Evolutionary conservation across 2,329 filamentous ascomycete genomes (phyloP), one percentile per base, ranked within the genome.

Genomic region (Xylariaceae sp.): DNA sequence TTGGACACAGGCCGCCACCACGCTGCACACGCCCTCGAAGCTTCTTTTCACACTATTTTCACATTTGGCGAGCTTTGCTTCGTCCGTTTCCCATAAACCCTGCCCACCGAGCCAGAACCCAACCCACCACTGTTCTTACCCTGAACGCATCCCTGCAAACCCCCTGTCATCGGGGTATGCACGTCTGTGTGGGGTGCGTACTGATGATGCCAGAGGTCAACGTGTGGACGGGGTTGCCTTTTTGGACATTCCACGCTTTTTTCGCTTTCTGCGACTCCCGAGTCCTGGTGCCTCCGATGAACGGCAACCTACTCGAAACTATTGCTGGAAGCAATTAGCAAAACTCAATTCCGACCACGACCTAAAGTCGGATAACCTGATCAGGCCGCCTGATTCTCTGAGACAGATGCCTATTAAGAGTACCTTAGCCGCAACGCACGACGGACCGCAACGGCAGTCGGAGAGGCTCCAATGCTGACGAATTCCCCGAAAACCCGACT

Each of bases 141-240:
- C 38, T 34, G 39, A 39, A 18, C 37, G 39, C 34, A 41, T 44
- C 49, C 55, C 44, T 56, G 53, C 43, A 42, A 40, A 50, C 48
- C 41, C 49, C 55, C 44, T 56, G 53, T 44, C 43, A 40, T 51
- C 48, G 42, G 51, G 47, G 46, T 46, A 51, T 56, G 53, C 50
- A 53, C 39, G 44, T 44, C 31, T 38, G 44, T 57, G 54, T 54
- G 55, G 54, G 51, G 54, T 53, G 38, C 33, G 43, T 50, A 46
- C 42, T 24, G 32, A 26, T 26, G 22, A 26, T 26, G 22, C 22
- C 31, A 35, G 39, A 41, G 36, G 34, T 26, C 12, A 29, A 36
- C 47, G 22, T n/a, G n/a, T n/a, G n/a, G n/a, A n/a, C n/a, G 22
- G 22, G 22, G 11, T 26, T 26, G 6, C 22, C 22, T 26, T 6